Evolutionary conservation across 2,329 filamentous ascomycete species (phyloP).

Genomic region (Arthrinium puccinioides): DNA sequence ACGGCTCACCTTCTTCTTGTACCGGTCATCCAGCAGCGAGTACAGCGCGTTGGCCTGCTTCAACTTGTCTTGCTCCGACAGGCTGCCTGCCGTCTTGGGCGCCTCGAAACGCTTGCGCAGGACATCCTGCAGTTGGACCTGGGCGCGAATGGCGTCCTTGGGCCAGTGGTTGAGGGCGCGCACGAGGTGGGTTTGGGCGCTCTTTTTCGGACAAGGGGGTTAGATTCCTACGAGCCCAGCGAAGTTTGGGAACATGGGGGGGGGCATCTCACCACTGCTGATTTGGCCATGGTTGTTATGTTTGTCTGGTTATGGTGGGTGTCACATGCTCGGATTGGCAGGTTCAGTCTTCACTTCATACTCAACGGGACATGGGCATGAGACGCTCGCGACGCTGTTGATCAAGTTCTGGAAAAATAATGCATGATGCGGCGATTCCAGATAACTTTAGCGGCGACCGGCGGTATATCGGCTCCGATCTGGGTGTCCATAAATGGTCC

Average conservation of each 20-base stretch:
- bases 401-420: no score
- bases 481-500: no score
- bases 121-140: constrained; percentile 53
- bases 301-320: background rate
- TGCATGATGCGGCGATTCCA: no score
- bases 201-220: constrained; percentile 20
- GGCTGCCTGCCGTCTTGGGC: constrained; percentile 12
- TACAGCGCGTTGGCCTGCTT: constrained; percentile 53
- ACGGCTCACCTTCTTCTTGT: constrained; percentile 41
- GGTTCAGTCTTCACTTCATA: no score
- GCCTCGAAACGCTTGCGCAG: constrained; percentile 38
- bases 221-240: constrained; percentile 4
- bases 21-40: constrained; percentile 52
- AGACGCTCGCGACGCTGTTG: no score
- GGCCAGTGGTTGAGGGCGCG: constrained; percentile 53
- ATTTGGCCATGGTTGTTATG: constrained; percentile 6
- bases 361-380: no score
- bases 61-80: constrained; percentile 39
- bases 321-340: background rate
- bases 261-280: constrained; percentile 3
- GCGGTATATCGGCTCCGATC: no score
- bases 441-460: no score
- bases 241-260: background rate
- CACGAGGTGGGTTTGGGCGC: constrained; percentile 38
- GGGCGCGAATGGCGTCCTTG: constrained; percentile 54